These are phyloP conservation scores for Houttuynia cordata DNA, from an alignment of 164 flowering plant species.

Conservation along the genomic window DNA sequence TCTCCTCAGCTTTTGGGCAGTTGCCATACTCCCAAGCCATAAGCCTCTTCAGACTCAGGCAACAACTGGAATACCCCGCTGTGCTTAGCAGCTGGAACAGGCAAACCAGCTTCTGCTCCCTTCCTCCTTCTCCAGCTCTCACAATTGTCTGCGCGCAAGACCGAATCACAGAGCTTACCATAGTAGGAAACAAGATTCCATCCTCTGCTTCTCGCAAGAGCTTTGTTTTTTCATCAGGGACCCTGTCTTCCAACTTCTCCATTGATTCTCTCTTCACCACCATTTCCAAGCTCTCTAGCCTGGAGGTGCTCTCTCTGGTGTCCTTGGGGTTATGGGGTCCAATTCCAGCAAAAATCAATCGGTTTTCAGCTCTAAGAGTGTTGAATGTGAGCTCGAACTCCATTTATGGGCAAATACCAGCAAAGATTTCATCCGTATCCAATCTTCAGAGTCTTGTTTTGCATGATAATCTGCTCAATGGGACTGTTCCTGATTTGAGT, in stretches of 20 bases:
- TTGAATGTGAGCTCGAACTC: constrained; percentile 70
- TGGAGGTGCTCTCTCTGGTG: constrained; percentile 50
- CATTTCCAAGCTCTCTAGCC: constrained; percentile 52
- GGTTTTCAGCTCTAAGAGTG: constrained; percentile 41
- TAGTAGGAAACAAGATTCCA: constrained; percentile 32
- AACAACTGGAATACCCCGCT: constrained; percentile 56
- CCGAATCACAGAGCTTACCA: constrained; percentile 46
- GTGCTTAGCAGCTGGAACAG: constrained; percentile 47
- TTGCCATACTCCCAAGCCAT: constrained; percentile 30
- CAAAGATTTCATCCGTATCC: constrained; percentile 20
- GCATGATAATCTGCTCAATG: constrained; percentile 59
- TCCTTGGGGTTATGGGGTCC: constrained; percentile 84
- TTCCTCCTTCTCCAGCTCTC: constrained; percentile 43
- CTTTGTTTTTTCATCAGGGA: constrained; percentile 14
- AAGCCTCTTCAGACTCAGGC: constrained; percentile 40
- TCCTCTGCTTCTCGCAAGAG: constrained; percentile 17
- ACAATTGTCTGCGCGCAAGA: constrained; percentile 39
- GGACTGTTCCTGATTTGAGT: constrained; percentile 61
- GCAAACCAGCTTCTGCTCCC: constrained; percentile 60
- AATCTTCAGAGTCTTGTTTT: constrained; percentile 40
- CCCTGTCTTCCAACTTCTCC: constrained; percentile 45
- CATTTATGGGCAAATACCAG: constrained; percentile 49
- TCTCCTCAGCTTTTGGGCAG: constrained; percentile 27
- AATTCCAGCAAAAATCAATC: constrained; percentile 41
- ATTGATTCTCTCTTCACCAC: constrained; percentile 56